Percentiles rank a stretch among this genome's conserved stretches.
Conservation (phyloP, 2,329 filamentous ascomycete species). For the Ceratocystiopsis brevicomis region DNA sequence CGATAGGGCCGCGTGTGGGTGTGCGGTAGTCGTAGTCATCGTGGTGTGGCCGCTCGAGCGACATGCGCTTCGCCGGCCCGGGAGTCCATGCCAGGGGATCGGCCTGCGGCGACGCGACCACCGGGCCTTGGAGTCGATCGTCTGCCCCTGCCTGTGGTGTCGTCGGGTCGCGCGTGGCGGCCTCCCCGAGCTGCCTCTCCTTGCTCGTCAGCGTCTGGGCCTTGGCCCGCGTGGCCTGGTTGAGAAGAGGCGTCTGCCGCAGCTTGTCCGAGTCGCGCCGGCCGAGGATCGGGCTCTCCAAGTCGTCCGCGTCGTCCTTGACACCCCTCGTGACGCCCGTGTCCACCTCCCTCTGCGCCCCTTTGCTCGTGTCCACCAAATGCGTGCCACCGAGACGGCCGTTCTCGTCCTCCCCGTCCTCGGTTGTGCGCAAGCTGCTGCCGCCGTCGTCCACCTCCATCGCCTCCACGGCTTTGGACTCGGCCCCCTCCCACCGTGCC, state of each 20-base stretch:
- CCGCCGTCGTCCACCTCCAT: slow-evolving; percentile 2
- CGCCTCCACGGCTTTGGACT: slow-evolving; percentile 17
- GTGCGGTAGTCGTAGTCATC: slow-evolving; percentile 3
- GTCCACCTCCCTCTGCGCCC: not conserved
- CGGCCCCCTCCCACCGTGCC: slow-evolving; percentile 24
- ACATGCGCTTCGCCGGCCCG: slow-evolving; percentile 4
- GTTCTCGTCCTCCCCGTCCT: slow-evolving; percentile 6
- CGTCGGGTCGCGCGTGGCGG: not conserved
- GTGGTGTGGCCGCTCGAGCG: not conserved
- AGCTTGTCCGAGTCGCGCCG: slow-evolving; percentile 14
- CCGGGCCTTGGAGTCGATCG: slow-evolving; percentile 2
- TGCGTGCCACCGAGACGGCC: slow-evolving; percentile 7
- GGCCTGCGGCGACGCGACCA: slow-evolving; percentile 6
- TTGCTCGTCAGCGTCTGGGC: not conserved
- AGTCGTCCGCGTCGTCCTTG: slow-evolving; percentile 7
- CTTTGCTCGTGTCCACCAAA: not conserved
- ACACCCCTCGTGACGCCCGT: not conserved
- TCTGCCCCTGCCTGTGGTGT: slow-evolving; percentile 4
- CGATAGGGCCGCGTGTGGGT: not conserved
- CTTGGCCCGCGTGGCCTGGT: too few relatives aligned
- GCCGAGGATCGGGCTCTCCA: slow-evolving; percentile 14
- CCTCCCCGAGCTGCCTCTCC: slow-evolving; percentile 1
- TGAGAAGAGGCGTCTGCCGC: slow-evolving; percentile 3
- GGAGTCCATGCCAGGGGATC: slow-evolving; percentile 1
- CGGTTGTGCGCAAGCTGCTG: slow-evolving; percentile 7